These are phyloP conservation scores for Boletellus emodensis DNA, from an alignment of 768 basidiomycete genomes.

Conservation along the genomic window DNA sequence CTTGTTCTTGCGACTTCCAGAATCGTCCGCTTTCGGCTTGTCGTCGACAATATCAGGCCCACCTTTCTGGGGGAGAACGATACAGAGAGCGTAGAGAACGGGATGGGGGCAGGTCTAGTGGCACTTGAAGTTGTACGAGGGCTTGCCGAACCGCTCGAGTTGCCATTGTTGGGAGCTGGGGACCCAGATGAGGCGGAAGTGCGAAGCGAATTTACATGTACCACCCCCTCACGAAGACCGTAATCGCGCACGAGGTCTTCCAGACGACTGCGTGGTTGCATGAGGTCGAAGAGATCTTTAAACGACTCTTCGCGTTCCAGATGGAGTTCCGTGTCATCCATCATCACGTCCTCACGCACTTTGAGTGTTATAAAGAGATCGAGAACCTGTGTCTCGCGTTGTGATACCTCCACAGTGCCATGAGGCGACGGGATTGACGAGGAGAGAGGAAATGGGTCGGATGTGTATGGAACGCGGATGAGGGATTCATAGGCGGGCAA, in stretches of 20 bases:
- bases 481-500: conserved; percentile 60
- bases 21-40: conserved; percentile 47
- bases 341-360: conserved; percentile 74
- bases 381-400: conserved; percentile 71
- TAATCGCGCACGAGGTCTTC: conserved; percentile 64
- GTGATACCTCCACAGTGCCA: conserved; percentile 41
- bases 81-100: conserved; percentile 37
- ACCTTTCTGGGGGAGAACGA: conserved; percentile 39
- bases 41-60: conserved; percentile 32
- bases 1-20: conserved; percentile 47
- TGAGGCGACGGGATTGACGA: conserved; percentile 23
- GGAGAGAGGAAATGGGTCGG: conserved; percentile 70
- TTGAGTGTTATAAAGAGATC: conserved; percentile 80
- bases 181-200: conserved; percentile 2
- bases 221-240: conserved; percentile 38
- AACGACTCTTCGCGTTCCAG: conserved; percentile 72
- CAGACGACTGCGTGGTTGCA: conserved; percentile 68
- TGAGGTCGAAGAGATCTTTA: conserved; percentile 74
- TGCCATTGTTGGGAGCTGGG: neutral
- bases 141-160: conserved; percentile 6
- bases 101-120: conserved; percentile 16
- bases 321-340: conserved; percentile 71
- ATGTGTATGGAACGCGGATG: conserved; percentile 65
- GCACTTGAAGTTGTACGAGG: neutral
- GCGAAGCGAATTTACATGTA: conserved; percentile 13